These are phyloP conservation scores for Phlyctochytrium bullatum DNA, from an alignment of 192 early-diverging fungal species.

Conservation along the genomic window DNA sequence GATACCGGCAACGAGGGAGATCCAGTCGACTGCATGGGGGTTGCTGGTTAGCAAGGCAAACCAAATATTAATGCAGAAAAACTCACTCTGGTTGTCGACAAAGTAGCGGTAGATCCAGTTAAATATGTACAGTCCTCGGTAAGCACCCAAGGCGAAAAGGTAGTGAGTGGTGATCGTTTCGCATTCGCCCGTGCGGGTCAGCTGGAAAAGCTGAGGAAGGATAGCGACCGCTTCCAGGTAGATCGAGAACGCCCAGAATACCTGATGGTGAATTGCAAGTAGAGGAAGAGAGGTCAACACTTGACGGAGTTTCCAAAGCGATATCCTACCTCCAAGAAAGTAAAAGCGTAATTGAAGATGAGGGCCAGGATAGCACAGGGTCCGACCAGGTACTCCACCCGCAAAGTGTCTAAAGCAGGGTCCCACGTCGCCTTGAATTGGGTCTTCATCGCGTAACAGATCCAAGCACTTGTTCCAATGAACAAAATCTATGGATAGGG, in stretches of 20 bases:
- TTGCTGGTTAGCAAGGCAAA: conserved; percentile 22
- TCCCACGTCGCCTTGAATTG: conserved; percentile 91
- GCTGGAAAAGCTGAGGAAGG: conserved; percentile 95
- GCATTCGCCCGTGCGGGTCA: conserved; percentile 95
- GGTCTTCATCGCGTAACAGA: conserved; percentile 85
- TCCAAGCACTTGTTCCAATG: conserved; percentile 79
- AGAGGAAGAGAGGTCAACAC: background rate
- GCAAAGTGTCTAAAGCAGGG: conserved; percentile 85
- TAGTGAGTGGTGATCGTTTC: conserved; percentile 99
- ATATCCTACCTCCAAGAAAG: conserved; percentile 63
- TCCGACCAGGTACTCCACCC: conserved; percentile 80
- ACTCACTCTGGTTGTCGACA: conserved; percentile 39
- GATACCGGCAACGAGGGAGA: conserved; percentile 85
- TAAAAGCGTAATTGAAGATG: conserved; percentile 71
- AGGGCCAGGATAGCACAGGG: conserved; percentile 68
- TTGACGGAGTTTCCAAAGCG: background rate
- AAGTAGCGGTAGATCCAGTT: conserved; percentile 97
- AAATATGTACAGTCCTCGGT: conserved; percentile 80
- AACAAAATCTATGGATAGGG: conserved; percentile 83
- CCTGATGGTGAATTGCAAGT: conserved; percentile 55
- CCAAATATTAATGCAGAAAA: too few relatives aligned
- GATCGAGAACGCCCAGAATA: conserved; percentile 96
- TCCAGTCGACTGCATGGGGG: conserved; percentile 72
- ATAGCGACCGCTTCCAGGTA: conserved; percentile 97
- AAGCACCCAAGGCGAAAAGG: conserved; percentile 93